These are phyloP conservation scores for Cyclotella choctawhatcheeana DNA, from an alignment of 108 stramenopile species.

Conservation along the genomic window DNA sequence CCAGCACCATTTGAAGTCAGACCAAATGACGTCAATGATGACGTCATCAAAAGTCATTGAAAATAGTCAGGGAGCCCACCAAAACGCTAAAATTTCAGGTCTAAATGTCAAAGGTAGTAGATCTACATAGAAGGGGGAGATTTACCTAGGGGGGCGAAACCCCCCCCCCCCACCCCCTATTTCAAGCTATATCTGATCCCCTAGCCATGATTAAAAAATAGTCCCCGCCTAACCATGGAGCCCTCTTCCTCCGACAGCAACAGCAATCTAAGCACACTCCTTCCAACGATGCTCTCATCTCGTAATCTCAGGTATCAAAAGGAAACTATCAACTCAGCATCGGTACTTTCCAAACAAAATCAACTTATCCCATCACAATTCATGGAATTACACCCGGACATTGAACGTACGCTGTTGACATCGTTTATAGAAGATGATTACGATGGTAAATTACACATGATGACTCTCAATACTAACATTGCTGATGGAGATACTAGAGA, in stretches of 20 bases:
- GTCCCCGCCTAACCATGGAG: background rate
- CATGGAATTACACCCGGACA: slow-evolving; percentile 31
- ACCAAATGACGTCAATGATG: no score
- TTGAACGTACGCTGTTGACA: slow-evolving; percentile 31
- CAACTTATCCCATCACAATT: slow-evolving; percentile 19
- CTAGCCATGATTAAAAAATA: no score
- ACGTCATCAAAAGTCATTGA: no score
- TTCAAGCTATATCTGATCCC: no score
- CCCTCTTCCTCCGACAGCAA: background rate
- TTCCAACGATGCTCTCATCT: slow-evolving; percentile 22
- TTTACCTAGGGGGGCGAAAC: no score
- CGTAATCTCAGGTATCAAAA: slow-evolving; percentile 13
- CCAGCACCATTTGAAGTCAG: no score
- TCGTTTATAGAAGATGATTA: slow-evolving; percentile 53
- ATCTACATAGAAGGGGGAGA: no score
- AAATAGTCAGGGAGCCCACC: no score
- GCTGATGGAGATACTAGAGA: background rate
- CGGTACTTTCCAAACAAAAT: slow-evolving; percentile 10
- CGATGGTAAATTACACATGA: slow-evolving; percentile 40
- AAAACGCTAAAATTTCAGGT: no score
- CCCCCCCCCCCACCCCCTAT: no score
- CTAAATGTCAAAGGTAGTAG: no score
- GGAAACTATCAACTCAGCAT: slow-evolving; percentile 25
- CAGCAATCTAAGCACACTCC: slow-evolving; percentile 10
- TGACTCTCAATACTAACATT: slow-evolving; percentile 13